These are phyloP conservation scores for Aspergillus felis DNA, from an alignment of 2,329 filamentous ascomycete genomes.

Conservation along the genomic window DNA sequence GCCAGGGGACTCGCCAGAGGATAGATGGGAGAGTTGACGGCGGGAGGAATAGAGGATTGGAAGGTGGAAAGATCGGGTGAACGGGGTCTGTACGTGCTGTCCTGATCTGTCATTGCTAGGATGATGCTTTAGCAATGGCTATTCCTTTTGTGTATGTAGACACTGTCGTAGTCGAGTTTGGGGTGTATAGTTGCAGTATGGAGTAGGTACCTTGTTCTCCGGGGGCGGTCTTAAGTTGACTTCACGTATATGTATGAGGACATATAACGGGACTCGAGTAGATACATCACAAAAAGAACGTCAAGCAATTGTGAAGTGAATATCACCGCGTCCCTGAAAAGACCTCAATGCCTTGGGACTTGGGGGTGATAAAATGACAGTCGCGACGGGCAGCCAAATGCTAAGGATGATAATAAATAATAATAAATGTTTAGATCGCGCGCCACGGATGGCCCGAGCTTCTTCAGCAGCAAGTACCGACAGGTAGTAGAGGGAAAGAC, in stretches of 20 bases:
- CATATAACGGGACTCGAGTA: neutral
- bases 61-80: conserved; percentile 51
- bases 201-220: neutral
- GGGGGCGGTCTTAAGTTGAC: neutral
- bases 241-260: neutral
- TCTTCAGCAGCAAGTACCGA: neutral
- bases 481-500: neutral
- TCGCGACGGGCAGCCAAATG: neutral
- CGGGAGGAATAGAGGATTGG: conserved; percentile 37
- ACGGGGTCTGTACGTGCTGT: conserved; percentile 45
- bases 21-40: conserved; percentile 27
- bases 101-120: conserved; percentile 42
- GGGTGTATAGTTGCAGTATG: neutral
- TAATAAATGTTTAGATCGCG: conserved; percentile 7
- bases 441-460: conserved; percentile 15
- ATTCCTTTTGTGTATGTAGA: neutral
- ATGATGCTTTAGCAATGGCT: conserved; percentile 13
- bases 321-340: neutral
- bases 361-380: neutral
- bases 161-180: neutral
- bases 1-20: conserved; percentile 31
- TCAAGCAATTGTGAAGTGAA: neutral
- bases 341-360: neutral
- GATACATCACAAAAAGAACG: neutral
- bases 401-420: neutral